Base-by-base conservation (phyloP, 2,329 filamentous ascomycete species). In the Alternaria ventricosa region DNA sequence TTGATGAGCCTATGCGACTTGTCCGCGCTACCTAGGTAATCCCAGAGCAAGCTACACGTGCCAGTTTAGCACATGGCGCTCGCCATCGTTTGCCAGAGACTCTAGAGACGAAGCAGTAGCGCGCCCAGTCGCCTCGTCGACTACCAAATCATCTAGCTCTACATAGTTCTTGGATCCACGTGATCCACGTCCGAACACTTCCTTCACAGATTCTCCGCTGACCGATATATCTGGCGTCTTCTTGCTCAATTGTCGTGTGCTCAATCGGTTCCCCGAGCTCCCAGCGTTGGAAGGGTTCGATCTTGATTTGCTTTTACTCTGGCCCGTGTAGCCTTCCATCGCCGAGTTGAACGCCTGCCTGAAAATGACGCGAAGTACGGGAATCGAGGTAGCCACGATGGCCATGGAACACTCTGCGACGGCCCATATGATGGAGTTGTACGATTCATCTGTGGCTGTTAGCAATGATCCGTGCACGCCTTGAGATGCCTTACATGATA, bases 341-440 rank as follows among this genome's bases (percentile, higher is more conserved):
- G 56, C 62, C 12, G 63, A 60, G 55, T 57, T 60, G 57, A 65
- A 12, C 23, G 62, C 63, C 36, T 60, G 45, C 62, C 60, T 65
- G 22, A 65, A 60, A 36, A 65, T 45, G n/a, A 65, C 63, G 36
- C 63, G 63, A 27, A 65, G 63, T 33, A 65, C 56, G 41, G 63
- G 63, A 30, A 65, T 63, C 15, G 63, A 65, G 12, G 63, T 63
- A 33, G 63, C 63, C 36, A 65, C 63, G 20, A 63, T 65, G 44
- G 60, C 50, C 63, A 65, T 65, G 41, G 60, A 46, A 51, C 55
- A 59, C 28, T 65, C 63, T 63, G 60, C 63, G n/a, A 63, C 60
- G 27, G 63, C 55, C 63, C 63, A 65, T 43, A 63, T 62, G n/a
- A 65, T 58, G 30, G 63, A 50, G 10, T 63, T 60, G 41, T 63